phyloP scores from a whole-genome alignment of 108 stramenopile genomes.

The Thalassiosira profunda region DNA sequence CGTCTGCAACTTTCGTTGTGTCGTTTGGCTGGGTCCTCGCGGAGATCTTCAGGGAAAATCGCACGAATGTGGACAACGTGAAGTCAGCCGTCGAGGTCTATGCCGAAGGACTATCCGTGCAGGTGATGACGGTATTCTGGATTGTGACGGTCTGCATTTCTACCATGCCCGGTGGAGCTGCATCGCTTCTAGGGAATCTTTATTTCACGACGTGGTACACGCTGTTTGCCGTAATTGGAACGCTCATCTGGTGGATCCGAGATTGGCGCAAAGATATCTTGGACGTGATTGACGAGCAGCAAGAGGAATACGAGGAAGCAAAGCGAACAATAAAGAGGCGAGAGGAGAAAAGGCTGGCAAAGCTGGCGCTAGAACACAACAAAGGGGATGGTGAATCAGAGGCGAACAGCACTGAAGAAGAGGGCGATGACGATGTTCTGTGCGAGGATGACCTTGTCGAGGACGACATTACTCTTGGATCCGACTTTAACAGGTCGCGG shows the following conservation, averaged over 20 bases:
- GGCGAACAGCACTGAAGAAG: background rate
- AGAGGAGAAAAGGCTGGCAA: constrained; percentile 43
- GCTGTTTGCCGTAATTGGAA: constrained; percentile 60
- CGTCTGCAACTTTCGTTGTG: constrained; percentile 43
- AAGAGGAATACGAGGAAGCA: constrained; percentile 52
- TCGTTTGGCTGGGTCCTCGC: constrained; percentile 55
- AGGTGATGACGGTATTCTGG: constrained; percentile 60
- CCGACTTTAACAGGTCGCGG: too few species aligned
- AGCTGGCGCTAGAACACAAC: constrained; percentile 1
- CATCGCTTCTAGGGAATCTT: constrained; percentile 54
- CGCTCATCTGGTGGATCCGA: constrained; percentile 64
- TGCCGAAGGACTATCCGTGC: constrained; percentile 59
- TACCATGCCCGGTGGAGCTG: constrained; percentile 72
- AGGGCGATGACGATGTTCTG: background rate
- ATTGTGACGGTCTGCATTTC: constrained; percentile 59
- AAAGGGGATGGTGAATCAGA: background rate
- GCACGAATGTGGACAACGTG: constrained; percentile 16
- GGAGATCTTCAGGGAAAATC: constrained; percentile 70
- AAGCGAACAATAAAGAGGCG: constrained; percentile 48
- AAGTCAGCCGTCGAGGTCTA: constrained; percentile 44
- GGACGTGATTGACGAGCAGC: constrained; percentile 44
- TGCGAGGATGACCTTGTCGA: background rate
- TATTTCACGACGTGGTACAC: constrained; percentile 80
- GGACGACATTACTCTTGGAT: constrained; percentile 4
- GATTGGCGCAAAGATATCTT: constrained; percentile 67